Evolutionary conservation across 495 filamentous ascomycete species (phyloP).

Genomic region (Astrocystis sublimbata): DNA sequence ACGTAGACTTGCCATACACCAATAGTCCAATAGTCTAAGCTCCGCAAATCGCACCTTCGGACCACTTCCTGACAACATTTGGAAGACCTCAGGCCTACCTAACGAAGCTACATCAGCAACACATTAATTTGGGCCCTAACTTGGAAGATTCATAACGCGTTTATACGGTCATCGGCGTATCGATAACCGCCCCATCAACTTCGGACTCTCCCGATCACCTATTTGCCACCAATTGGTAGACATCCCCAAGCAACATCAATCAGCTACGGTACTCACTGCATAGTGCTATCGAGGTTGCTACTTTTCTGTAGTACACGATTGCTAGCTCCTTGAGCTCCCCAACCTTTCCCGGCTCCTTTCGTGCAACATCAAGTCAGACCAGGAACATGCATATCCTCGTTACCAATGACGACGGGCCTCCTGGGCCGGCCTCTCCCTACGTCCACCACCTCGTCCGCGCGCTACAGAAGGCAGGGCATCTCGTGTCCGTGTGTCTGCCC

Average conservation of each 20-base stretch:
- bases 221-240: background rate
- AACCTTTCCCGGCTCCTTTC: background rate
- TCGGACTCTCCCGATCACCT: background rate
- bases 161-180: background rate
- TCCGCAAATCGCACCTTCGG: conserved; percentile 13
- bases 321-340: too few species aligned
- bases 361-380: background rate
- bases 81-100: too few species aligned
- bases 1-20: background rate
- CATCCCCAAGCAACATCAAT: background rate
- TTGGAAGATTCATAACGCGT: background rate
- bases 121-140: background rate
- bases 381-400: conserved; percentile 45
- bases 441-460: conserved; percentile 80
- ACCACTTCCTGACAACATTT: background rate
- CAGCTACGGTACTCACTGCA: too few species aligned
- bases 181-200: background rate
- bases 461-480: conserved; percentile 76
- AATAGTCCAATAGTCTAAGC: too few species aligned
- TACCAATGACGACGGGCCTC: conserved; percentile 93
- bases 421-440: conserved; percentile 89
- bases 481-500: conserved; percentile 85
- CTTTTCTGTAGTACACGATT: too few species aligned
- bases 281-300: too few species aligned
- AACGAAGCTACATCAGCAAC: too few species aligned